Conservation (phyloP, 2,329 filamentous ascomycete genomes). For the Aspergillus hortae region DNA sequence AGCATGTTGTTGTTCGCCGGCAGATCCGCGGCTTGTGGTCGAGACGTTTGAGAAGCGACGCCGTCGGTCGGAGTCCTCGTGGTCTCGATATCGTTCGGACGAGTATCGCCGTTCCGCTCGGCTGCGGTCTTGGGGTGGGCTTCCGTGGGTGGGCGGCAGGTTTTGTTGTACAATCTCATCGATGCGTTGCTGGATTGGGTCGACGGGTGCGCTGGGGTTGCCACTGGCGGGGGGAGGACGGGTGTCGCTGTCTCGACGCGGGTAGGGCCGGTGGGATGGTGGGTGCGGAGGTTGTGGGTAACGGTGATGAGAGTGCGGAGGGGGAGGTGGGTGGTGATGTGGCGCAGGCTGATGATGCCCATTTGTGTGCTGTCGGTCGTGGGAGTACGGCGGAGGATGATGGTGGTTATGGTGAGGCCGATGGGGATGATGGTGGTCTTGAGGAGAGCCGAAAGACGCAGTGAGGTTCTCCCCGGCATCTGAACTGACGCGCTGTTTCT, state of each 20-base stretch:
- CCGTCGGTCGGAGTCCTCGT: slow-evolving; percentile 14
- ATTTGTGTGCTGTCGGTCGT: slow-evolving; percentile 14
- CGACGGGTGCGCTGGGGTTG: slow-evolving; percentile 10
- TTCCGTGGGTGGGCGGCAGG: slow-evolving; percentile 10
- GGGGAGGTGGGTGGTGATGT: slow-evolving; percentile 4
- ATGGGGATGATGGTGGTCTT: not conserved
- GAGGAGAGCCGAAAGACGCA: slow-evolving; percentile 8
- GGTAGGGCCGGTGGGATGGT: slow-evolving; percentile 14
- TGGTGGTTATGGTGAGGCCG: not conserved
- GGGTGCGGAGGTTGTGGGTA: slow-evolving; percentile 19
- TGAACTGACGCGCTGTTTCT: slow-evolving; percentile 33
- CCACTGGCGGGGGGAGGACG: slow-evolving; percentile 1
- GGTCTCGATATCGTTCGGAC: slow-evolving; percentile 13
- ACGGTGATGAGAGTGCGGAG: slow-evolving; percentile 13
- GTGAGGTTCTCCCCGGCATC: slow-evolving; percentile 13
- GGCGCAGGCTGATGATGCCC: slow-evolving; percentile 13
- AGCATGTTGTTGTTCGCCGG: slow-evolving; percentile 15
- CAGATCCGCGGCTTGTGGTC: slow-evolving; percentile 2
- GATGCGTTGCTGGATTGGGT: slow-evolving; percentile 35
- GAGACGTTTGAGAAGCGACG: slow-evolving; percentile 10
- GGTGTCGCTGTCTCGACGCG: slow-evolving; percentile 15
- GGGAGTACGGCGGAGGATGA: slow-evolving; percentile 7
- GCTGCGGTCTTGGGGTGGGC: slow-evolving; percentile 1
- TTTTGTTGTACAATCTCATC: slow-evolving; percentile 33
- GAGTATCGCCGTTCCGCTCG: slow-evolving; percentile 12